Percentiles rank a stretch among this genome's conserved stretches.
Conservation (phyloP, 345 rosid species). For the Hypericum androsaemum region DNA sequence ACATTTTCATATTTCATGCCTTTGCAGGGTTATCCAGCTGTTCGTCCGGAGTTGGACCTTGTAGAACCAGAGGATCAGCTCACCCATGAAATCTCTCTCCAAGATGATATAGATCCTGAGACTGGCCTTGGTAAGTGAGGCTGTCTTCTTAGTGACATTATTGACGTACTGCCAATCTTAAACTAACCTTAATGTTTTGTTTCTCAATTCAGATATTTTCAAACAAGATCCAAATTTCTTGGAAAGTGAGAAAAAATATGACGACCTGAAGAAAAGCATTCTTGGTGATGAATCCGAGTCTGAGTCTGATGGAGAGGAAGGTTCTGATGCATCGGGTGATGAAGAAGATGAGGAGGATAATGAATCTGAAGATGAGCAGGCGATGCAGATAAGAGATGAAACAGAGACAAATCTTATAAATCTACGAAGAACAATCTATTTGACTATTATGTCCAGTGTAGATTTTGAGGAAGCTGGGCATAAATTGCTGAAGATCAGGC, state of each 20-base stretch:
- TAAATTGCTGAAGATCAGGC: constrained; percentile 81
- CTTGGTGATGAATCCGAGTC: constrained; percentile 80
- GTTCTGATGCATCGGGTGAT: constrained; percentile 47
- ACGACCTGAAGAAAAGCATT: constrained; percentile 76
- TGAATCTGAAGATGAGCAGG: constrained; percentile 58
- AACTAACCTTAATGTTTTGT: constrained; percentile 5
- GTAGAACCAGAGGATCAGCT: constrained; percentile 80
- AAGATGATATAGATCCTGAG: constrained; percentile 62
- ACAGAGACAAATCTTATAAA: constrained; percentile 96
- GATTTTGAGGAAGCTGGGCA: constrained; percentile 99
- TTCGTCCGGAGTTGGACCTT: constrained; percentile 87
- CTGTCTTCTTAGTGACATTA: constrained; percentile 4
- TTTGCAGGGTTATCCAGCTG: constrained; percentile 82
- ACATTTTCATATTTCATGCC: constrained; percentile 9
- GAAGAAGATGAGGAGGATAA: constrained; percentile 40
- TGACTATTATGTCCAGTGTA: constrained; percentile 96
- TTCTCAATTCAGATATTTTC: constrained; percentile 51
- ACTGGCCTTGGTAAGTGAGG: constrained; percentile 53
- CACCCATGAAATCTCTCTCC: constrained; percentile 80
- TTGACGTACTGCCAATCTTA: constrained; percentile 2
- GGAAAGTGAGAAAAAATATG: constrained; percentile 81
- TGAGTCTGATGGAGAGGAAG: constrained; percentile 79
- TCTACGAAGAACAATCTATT: constrained; percentile 89
- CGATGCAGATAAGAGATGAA: constrained; percentile 75
- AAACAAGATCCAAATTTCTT: constrained; percentile 65